These are phyloP conservation scores for Candida palmyrensis DNA, from an alignment of 805 yeast genomes.

Conservation along the genomic window DNA sequence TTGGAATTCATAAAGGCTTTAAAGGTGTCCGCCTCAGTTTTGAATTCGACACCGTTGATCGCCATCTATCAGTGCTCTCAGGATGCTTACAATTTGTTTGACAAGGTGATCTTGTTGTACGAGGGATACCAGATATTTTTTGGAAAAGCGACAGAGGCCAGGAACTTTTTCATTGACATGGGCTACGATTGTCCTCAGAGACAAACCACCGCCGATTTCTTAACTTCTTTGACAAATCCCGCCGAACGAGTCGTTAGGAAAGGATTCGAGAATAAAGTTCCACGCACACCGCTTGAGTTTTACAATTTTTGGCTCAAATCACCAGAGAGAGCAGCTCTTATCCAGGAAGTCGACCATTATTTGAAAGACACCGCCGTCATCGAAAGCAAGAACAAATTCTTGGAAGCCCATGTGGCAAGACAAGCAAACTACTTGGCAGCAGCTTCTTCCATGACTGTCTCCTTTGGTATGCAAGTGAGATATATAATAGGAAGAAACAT, in stretches of 20 bases:
- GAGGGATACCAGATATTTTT: slow-evolving; percentile 58
- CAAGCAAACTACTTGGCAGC: slow-evolving; percentile 45
- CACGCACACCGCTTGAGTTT: slow-evolving; percentile 22
- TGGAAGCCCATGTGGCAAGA: slow-evolving; percentile 44
- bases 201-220: slow-evolving; percentile 32
- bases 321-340: slow-evolving; percentile 13
- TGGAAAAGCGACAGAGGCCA: slow-evolving; percentile 51
- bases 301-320: slow-evolving; percentile 26
- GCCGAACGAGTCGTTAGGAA: slow-evolving; percentile 29
- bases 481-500: slow-evolving; percentile 42
- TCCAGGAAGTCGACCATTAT: slow-evolving; percentile 14
- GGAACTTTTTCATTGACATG: slow-evolving; percentile 28
- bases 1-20: slow-evolving; percentile 58
- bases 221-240: slow-evolving; percentile 27
- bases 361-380: slow-evolving; percentile 8
- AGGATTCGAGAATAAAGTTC: slow-evolving; percentile 27
- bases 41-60: slow-evolving; percentile 53
- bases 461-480: slow-evolving; percentile 48
- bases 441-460: slow-evolving; percentile 49
- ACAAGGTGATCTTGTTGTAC: slow-evolving; percentile 55
- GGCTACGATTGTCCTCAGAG: slow-evolving; percentile 38
- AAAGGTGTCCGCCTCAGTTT: slow-evolving; percentile 53
- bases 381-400: slow-evolving; percentile 12
- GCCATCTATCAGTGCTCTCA: slow-evolving; percentile 69
- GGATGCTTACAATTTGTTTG: slow-evolving; percentile 56